phyloP scores from a whole-genome alignment of 768 basidiomycete species.

The Hypsizygus marmoreus region DNA sequence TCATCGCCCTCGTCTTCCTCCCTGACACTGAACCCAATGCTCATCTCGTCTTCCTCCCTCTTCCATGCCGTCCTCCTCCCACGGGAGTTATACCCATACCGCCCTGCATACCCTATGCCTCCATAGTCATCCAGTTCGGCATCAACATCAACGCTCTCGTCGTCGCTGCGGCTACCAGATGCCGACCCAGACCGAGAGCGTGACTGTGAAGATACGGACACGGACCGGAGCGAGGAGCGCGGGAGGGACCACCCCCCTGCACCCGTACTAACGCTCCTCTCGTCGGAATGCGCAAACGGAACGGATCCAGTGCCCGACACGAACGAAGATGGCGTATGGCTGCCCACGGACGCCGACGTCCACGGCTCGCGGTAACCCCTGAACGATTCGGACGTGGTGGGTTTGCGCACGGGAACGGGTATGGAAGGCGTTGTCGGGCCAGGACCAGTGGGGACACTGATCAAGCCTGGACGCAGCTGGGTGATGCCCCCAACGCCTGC shows the following conservation, averaged over 20 bases:
- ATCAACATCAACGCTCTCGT: constrained; percentile 36
- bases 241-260: constrained; percentile 55
- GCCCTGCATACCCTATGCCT: constrained; percentile 22
- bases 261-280: constrained; percentile 16
- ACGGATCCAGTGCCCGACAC: constrained; percentile 9
- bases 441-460: constrained; percentile 34
- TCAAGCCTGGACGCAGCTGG: constrained; percentile 61
- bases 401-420: constrained; percentile 34
- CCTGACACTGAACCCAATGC: constrained; percentile 38
- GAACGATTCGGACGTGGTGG: constrained; percentile 12
- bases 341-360: constrained; percentile 25
- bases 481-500: constrained; percentile 44
- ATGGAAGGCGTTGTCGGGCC: constrained; percentile 25
- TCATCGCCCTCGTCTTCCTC: constrained; percentile 51
- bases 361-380: constrained; percentile 30
- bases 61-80: constrained; percentile 33
- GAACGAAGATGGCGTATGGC: constrained; percentile 26
- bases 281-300: constrained; percentile 20
- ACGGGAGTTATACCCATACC: constrained; percentile 16
- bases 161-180: constrained; percentile 33
- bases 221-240: constrained; percentile 51
- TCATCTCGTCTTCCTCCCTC: constrained; percentile 45
- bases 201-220: constrained; percentile 36
- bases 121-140: constrained; percentile 28
- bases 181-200: constrained; percentile 32